Conservation (phyloP, 2,329 filamentous ascomycete species). For the Pseudogymnoascus sp. region DNA sequence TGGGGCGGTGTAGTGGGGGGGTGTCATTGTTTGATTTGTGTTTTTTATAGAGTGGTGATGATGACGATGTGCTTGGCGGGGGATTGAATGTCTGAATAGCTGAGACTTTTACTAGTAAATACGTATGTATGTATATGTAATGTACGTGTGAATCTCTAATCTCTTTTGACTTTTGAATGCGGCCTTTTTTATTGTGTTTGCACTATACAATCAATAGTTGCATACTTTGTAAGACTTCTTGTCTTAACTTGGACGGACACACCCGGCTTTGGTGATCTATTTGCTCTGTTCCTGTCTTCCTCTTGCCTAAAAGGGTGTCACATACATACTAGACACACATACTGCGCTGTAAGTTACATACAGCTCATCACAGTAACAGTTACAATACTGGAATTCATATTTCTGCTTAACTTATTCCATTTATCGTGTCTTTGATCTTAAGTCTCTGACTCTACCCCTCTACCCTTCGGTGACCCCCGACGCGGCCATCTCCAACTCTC, state of each 20-base stretch:
- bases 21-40: not conserved
- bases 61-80: slow-evolving; percentile 6
- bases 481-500: not conserved
- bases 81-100: not conserved
- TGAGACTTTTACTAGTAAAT: not conserved
- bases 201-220: not conserved
- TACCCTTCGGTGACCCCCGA: not conserved
- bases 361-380: not conserved
- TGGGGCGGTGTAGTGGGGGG: not conserved
- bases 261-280: not conserved
- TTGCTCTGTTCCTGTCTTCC: not conserved
- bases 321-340: not conserved
- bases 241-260: not conserved
- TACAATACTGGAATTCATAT: not conserved
- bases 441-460: not conserved
- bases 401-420: not conserved
- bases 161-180: not conserved
- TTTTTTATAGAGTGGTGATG: slow-evolving; percentile 4
- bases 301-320: slow-evolving; percentile 1
- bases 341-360: not conserved
- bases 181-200: not conserved
- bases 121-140: not conserved
- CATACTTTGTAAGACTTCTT: not conserved
- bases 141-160: not conserved
- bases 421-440: not conserved